Evolutionary conservation across 805 yeast species (phyloP).

Genomic region (Sporopachydermia quercuum): DNA sequence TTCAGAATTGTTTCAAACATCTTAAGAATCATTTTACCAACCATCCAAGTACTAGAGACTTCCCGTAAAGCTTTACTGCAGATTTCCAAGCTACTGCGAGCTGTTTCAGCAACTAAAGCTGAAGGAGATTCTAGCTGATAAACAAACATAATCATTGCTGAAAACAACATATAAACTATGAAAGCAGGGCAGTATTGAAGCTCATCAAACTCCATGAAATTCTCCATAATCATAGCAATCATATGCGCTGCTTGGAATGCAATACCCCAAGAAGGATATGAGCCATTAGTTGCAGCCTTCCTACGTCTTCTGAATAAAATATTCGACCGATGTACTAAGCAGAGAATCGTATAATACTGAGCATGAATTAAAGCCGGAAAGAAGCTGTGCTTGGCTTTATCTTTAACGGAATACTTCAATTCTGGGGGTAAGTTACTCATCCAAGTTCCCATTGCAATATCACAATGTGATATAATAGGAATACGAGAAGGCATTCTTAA

Average conservation of each 20-base stretch:
- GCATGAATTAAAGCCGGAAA: slow-evolving; percentile 45
- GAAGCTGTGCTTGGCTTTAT: slow-evolving; percentile 36
- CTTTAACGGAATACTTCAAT: slow-evolving; percentile 45
- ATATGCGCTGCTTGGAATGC: slow-evolving; percentile 72
- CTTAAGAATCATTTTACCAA: slow-evolving; percentile 34
- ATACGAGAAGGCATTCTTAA: slow-evolving; percentile 24
- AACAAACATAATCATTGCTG: slow-evolving; percentile 57
- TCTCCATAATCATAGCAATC: slow-evolving; percentile 49
- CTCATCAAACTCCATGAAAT: slow-evolving; percentile 33
- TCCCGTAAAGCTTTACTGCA: slow-evolving; percentile 21
- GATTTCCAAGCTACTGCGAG: slow-evolving; percentile 20
- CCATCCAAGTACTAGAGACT: slow-evolving; percentile 36
- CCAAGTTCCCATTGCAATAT: slow-evolving; percentile 67
- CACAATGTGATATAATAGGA: slow-evolving; percentile 48
- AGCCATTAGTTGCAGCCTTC: slow-evolving; percentile 26
- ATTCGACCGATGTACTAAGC: slow-evolving; percentile 57
- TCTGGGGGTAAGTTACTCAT: slow-evolving; percentile 49
- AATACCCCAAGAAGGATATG: slow-evolving; percentile 64
- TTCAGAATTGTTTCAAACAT: slow-evolving; percentile 29
- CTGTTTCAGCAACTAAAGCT: slow-evolving; percentile 21
- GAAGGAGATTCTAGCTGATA: slow-evolving; percentile 40
- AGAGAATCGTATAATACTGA: slow-evolving; percentile 60
- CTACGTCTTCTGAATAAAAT: slow-evolving; percentile 23
- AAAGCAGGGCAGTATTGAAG: slow-evolving; percentile 41
- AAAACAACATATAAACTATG: slow-evolving; percentile 41